Evolutionary conservation across 352 stramenopile genomes (phyloP).

Genomic region (Pythium vanterpoolii): DNA sequence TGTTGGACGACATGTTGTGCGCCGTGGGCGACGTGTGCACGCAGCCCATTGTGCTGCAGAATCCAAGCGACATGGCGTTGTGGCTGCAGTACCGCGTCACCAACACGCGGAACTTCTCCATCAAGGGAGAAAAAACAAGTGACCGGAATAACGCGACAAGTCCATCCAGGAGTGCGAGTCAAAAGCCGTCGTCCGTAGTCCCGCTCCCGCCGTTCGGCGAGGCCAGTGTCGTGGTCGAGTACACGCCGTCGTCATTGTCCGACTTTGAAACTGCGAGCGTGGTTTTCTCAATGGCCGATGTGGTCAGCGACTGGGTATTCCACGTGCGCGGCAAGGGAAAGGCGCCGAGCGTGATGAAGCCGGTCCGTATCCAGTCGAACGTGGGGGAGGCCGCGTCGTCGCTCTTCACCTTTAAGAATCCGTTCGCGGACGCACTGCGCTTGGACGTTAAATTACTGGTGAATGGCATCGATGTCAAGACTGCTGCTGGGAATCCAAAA

Average conservation of each 20-base stretch:
- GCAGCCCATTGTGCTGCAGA: slow-evolving; percentile 84
- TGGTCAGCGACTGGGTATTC: slow-evolving; percentile 91
- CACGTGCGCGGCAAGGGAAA: slow-evolving; percentile 68
- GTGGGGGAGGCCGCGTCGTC: slow-evolving; percentile 81
- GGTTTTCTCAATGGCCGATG: slow-evolving; percentile 62
- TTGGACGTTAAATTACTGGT: slow-evolving; percentile 77
- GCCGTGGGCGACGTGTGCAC: slow-evolving; percentile 79
- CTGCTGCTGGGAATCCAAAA: not conserved
- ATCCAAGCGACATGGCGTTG: slow-evolving; percentile 83
- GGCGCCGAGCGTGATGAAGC: slow-evolving; percentile 89
- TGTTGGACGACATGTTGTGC: slow-evolving; percentile 76
- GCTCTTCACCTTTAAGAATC: slow-evolving; percentile 92
- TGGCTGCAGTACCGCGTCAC: slow-evolving; percentile 62
- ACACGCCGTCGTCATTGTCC: slow-evolving; percentile 88
- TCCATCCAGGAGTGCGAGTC: too few species aligned
- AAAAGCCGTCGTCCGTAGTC: too few species aligned
- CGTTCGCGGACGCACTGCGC: slow-evolving; percentile 77
- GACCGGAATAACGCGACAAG: too few species aligned
- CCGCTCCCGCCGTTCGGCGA: slow-evolving; percentile 67
- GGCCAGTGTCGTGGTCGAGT: slow-evolving; percentile 72
- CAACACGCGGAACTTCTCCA: slow-evolving; percentile 90
- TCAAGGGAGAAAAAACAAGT: slow-evolving; percentile 35
- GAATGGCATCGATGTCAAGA: slow-evolving; percentile 21
- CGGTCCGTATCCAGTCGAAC: slow-evolving; percentile 55
- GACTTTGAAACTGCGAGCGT: slow-evolving; percentile 72